A percentile compares a stretch with the other conserved stretches of the same genome.
phyloP scores from a whole-genome alignment of 2,329 filamentous ascomycete species.

The Fusarium siculi region DNA sequence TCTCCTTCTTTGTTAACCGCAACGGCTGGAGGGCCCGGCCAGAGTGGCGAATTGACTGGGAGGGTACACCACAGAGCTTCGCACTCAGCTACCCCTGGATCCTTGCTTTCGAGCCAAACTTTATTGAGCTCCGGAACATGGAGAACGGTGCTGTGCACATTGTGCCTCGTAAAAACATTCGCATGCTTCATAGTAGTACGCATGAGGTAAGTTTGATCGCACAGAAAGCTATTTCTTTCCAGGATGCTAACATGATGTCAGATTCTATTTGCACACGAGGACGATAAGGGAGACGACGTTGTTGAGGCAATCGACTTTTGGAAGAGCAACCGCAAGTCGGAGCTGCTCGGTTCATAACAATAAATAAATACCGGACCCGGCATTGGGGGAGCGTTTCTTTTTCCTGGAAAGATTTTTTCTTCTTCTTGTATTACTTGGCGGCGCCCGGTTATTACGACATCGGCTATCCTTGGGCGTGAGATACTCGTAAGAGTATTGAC shows the following conservation, averaged over 20 bases:
- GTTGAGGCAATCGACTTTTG: slow-evolving; percentile 97
- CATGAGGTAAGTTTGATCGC: slow-evolving; percentile 76
- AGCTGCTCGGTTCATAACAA: slow-evolving; percentile 46
- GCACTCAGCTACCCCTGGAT: slow-evolving; percentile 98
- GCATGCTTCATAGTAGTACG: slow-evolving; percentile 97
- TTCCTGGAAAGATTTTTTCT: slow-evolving; percentile 41
- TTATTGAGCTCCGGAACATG: slow-evolving; percentile 95
- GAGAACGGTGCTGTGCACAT: slow-evolving; percentile 96
- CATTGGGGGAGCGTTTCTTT: slow-evolving; percentile 37
- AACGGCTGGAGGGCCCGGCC: slow-evolving; percentile 97
- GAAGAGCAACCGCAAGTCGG: slow-evolving; percentile 72
- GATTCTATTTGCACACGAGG: slow-evolving; percentile 98
- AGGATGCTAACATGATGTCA: slow-evolving; percentile 53
- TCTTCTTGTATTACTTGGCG: slow-evolving; percentile 45
- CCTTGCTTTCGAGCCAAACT: slow-evolving; percentile 94
- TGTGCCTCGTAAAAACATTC: slow-evolving; percentile 93
- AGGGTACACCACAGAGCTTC: slow-evolving; percentile 91
- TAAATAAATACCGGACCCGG: slow-evolving; percentile 8
- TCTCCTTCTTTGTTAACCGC: slow-evolving; percentile 98
- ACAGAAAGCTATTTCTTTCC: neutral
- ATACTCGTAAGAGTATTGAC: slow-evolving; percentile 36
- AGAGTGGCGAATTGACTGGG: slow-evolving; percentile 98
- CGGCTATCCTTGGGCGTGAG: slow-evolving; percentile 22
- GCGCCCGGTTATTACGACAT: slow-evolving; percentile 26
- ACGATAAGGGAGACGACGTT: slow-evolving; percentile 91